Base-by-base conservation (phyloP, 306 rosid species). In the Glycine tomentella region DNA sequence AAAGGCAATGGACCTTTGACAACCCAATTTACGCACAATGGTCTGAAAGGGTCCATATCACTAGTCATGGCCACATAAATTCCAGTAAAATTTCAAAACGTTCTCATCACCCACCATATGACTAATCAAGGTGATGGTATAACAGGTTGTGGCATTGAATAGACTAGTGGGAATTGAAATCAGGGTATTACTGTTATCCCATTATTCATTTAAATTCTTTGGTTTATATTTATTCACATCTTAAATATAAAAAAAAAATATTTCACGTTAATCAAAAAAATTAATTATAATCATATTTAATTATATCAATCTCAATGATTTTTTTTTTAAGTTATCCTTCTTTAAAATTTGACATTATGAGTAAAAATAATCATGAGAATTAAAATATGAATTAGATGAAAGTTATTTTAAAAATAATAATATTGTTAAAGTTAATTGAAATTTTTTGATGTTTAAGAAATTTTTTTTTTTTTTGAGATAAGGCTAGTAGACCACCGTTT, bases 151-250 rank as follows among this genome's bases (percentile, higher is more conserved):
- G 53, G 83, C 82, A 79, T 38, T 76, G 90, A 87, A 91, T 78
- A 63, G 90, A 86, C 51, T 80, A 90, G 82, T 82, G 83, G 86
- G 82, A 86, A 79, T 68, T 42, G 53, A 73, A 74, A 87, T 58
- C 58, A 55, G 80, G 78, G 51, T 51, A 51, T 72, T 78, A 67
- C 85, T 70, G 48, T 80, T 84, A 73, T 82, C 86, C 86, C 84
- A 82, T 80, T 72, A 42, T 78, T 67, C 80, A 65, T 17, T 17
- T 14, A 51, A 80, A 83, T 53, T 75, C 73, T 53, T 25, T 42
- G n/a, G 64, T 55, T 80, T 38, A 20, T 20, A 20, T 20, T 20
- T 20, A 0, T 20, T 20, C 20, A 20, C 0, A 20, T 20, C 20
- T 20, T 20, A 20, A 20, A 20, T 20, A 20, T 20, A 20, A 20